Conservation (phyloP, 2,329 filamentous ascomycete species). For the Harringtonia lauricola region DNA sequence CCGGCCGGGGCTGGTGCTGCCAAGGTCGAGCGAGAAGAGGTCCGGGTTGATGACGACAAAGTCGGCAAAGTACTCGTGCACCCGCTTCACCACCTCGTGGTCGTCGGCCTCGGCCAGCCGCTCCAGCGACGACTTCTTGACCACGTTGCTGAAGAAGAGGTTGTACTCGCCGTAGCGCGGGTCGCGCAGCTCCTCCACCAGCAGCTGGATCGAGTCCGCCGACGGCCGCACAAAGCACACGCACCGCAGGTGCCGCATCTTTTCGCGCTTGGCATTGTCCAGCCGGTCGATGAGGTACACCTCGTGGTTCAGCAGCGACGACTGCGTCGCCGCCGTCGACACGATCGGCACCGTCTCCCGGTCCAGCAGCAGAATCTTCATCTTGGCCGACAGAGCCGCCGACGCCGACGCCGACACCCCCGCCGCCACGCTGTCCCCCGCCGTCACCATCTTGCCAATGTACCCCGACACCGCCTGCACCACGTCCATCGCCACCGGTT, state of each 20-base stretch:
- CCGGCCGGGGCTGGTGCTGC: conserved; percentile 27
- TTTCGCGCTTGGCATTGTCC: conserved; percentile 81
- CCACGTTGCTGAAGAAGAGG: conserved; percentile 94
- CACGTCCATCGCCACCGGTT: conserved; percentile 77
- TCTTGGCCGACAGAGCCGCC: conserved; percentile 63
- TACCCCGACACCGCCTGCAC: conserved; percentile 89
- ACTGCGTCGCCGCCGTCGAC: conserved; percentile 92
- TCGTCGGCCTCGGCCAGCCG: conserved; percentile 92
- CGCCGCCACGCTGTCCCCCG: conserved; percentile 55
- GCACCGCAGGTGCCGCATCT: conserved; percentile 94
- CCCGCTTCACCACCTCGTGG: conserved; percentile 86
- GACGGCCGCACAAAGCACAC: conserved; percentile 89
- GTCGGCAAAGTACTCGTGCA: conserved; percentile 95
- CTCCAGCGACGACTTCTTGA: conserved; percentile 92
- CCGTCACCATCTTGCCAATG: conserved; percentile 89
- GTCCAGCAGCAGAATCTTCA: conserved; percentile 95
- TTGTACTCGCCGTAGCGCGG: conserved; percentile 97
- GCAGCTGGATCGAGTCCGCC: conserved; percentile 78
- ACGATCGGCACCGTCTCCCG: conserved; percentile 89
- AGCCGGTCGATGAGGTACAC: conserved; percentile 96
- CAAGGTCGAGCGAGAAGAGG: conserved; percentile 68
- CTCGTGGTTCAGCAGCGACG: conserved; percentile 86
- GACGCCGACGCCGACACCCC: conserved; percentile 53
- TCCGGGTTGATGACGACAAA: conserved; percentile 94
- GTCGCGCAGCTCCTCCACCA: conserved; percentile 91